Evolutionary conservation across 2,329 filamentous ascomycete genomes (phyloP), one percentile per base, ranked within the genome.

Genomic region (Pyrenochaeta sp.): DNA sequence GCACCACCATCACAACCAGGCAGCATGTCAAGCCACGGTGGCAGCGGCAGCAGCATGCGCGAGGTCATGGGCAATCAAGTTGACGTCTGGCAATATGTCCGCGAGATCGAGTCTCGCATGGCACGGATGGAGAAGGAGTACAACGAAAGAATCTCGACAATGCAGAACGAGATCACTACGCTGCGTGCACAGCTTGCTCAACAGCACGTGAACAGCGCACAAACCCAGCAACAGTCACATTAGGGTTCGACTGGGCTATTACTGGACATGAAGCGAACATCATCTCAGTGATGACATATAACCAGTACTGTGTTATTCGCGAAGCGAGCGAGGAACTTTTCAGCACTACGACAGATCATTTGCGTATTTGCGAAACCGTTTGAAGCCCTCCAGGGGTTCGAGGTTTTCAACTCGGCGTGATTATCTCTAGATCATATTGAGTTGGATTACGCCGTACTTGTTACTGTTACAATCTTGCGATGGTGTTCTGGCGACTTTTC

Each of bases 21-120:
- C 38, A 77, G 73, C 51, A 70, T 75, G 65, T 79, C 77, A 6
- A 78, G 75, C 44, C 79, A 87, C 61, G 77, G 80, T 14, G 81
- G 79, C 35, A 83, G 80, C 35, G 79, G 75, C 11, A 82, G 81
- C 47, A 85, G 82, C 60, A 83, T 82, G 53, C 82, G 82, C 49
- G 90, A 89, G 57, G 77, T 90, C 48, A 86, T 90, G 67, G 83
- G 38, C 73, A 83, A 51, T 19, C 59, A 64, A 10, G 48, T 65
- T 19, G 85, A 84, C 28, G 74, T 92, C 7, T 90, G 86, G 86
- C 74, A 79, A 3, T 90, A 90, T 60, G 82, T 92, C 22, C 84
- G 89, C 43, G 80, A 78, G 13, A 75, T 93, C 35, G 88, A 93
- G 61, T 81, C 61, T 22, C 68, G 73, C 13, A 74, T 78, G 65